Conservation (phyloP, 805 yeast species). For the Kuraishia borneana region DNA sequence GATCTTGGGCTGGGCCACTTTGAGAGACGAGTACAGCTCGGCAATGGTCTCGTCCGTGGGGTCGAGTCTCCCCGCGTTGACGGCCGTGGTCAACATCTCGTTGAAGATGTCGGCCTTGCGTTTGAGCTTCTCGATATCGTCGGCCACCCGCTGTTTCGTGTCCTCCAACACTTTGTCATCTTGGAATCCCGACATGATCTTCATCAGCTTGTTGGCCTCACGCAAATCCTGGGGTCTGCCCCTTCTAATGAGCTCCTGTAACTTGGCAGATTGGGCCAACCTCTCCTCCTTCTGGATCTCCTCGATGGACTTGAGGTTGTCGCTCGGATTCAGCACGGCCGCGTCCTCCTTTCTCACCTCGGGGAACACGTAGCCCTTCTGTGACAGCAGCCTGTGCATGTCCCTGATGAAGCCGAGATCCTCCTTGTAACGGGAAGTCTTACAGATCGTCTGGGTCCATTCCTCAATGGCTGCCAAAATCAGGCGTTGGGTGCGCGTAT, state of each 20-base stretch:
- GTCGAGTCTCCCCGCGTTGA: slow-evolving; percentile 27
- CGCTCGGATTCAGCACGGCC: slow-evolving; percentile 86
- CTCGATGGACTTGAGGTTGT: slow-evolving; percentile 74
- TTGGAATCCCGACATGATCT: slow-evolving; percentile 95
- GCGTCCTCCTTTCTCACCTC: slow-evolving; percentile 83
- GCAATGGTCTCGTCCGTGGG: slow-evolving; percentile 56
- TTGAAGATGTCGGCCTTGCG: slow-evolving; percentile 79
- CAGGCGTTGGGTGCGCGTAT: slow-evolving; percentile 72
- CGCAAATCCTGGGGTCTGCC: slow-evolving; percentile 92
- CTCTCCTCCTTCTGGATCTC: slow-evolving; percentile 91
- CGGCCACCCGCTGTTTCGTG: slow-evolving; percentile 68
- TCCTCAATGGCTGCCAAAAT: slow-evolving; percentile 88
- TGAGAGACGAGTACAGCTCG: slow-evolving; percentile 70
- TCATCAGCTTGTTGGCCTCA: slow-evolving; percentile 96
- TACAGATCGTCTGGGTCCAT: slow-evolving; percentile 93
- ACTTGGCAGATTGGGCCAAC: slow-evolving; percentile 85
- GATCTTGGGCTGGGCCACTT: slow-evolving; percentile 78
- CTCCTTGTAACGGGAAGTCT: slow-evolving; percentile 79
- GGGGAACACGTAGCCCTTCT: slow-evolving; percentile 91
- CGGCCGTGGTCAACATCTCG: slow-evolving; percentile 64
- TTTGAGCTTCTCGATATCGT: slow-evolving; percentile 73
- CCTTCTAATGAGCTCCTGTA: slow-evolving; percentile 89
- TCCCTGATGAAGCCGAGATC: slow-evolving; percentile 89
- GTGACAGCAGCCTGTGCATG: slow-evolving; percentile 83
- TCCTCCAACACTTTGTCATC: slow-evolving; percentile 63